These are phyloP conservation scores for Chondrostereum purpureum DNA, from an alignment of 1,284 basidiomycete genomes.

Conservation along the genomic window DNA sequence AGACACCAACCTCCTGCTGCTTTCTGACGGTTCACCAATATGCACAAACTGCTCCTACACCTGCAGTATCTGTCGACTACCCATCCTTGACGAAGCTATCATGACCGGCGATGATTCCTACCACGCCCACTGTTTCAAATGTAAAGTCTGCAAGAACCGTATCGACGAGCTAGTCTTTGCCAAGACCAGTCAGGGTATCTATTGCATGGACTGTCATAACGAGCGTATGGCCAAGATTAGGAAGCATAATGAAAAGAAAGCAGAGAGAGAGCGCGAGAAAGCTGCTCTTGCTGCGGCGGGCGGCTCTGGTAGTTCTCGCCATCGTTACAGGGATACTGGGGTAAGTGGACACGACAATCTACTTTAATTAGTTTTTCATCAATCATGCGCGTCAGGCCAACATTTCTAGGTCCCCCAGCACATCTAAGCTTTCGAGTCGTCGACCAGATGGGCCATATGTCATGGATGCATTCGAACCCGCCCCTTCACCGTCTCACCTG, in stretches of 20 bases:
- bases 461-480: constrained; percentile 27
- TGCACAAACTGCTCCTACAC: constrained; percentile 97
- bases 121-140: constrained; percentile 98
- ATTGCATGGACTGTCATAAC: constrained; percentile 98
- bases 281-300: constrained; percentile 30
- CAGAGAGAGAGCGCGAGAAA: constrained; percentile 40
- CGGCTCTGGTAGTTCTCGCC: constrained; percentile 37
- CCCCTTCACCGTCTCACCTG: constrained; percentile 12
- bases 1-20: constrained; percentile 91
- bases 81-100: constrained; percentile 95
- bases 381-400: background rate
- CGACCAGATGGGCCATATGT: constrained; percentile 24
- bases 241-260: constrained; percentile 79
- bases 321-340: constrained; percentile 32
- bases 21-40: constrained; percentile 95
- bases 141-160: constrained; percentile 87
- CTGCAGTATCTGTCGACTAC: constrained; percentile 87
- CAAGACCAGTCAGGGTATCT: constrained; percentile 97
- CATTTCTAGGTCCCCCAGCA: background rate
- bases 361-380: background rate
- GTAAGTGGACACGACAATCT: constrained; percentile 25
- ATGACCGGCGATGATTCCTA: constrained; percentile 99
- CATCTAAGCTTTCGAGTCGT: background rate
- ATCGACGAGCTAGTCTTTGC: constrained; percentile 99
- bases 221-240: constrained; percentile 90